phyloP scores from a whole-genome alignment of 371 early-diverging fungal genomes.

The Cokeromyces recurvatus region DNA sequence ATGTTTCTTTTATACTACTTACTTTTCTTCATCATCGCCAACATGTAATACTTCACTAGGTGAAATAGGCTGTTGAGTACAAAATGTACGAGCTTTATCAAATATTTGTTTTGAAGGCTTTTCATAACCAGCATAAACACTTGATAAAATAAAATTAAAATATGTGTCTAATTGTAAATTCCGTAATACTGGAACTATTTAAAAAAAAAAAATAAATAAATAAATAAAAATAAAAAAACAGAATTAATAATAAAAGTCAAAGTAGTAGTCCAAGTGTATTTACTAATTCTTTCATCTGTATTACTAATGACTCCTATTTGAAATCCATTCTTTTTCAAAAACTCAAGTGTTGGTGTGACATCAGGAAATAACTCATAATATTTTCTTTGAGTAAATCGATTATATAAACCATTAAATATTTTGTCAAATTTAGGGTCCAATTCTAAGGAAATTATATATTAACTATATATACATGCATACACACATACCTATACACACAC shows the following conservation, averaged over 20 bases:
- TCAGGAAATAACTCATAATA: conserved; percentile 41
- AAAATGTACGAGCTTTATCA: conserved; percentile 26
- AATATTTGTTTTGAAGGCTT: conserved; percentile 36
- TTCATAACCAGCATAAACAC: conserved; percentile 27
- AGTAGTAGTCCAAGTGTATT: too few relatives aligned
- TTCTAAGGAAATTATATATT: conserved; percentile 17
- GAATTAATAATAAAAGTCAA: too few relatives aligned
- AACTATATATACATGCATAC: too few relatives aligned
- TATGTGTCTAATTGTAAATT: conserved; percentile 30
- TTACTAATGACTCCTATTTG: conserved; percentile 45
- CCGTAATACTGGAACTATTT: too few relatives aligned
- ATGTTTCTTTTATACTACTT: too few relatives aligned
- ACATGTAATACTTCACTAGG: conserved; percentile 20
- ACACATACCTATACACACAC: too few relatives aligned
- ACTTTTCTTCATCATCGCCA: conserved; percentile 24
- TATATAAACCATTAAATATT: conserved; percentile 30
- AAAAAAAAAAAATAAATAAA: too few relatives aligned
- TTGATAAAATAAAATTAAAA: conserved; percentile 38
- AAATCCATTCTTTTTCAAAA: conserved; percentile 27
- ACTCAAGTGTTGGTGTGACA: conserved; percentile 22
- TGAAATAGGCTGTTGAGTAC: conserved; percentile 7
- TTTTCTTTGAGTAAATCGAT: conserved; percentile 33
- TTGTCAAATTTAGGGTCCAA: conserved; percentile 30
- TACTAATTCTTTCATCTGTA: conserved; percentile 44
- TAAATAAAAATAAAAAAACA: too few relatives aligned